Evolutionary conservation across 1,284 basidiomycete species (phyloP).

Genomic region (Cutaneotrichosporon mucoides): DNA sequence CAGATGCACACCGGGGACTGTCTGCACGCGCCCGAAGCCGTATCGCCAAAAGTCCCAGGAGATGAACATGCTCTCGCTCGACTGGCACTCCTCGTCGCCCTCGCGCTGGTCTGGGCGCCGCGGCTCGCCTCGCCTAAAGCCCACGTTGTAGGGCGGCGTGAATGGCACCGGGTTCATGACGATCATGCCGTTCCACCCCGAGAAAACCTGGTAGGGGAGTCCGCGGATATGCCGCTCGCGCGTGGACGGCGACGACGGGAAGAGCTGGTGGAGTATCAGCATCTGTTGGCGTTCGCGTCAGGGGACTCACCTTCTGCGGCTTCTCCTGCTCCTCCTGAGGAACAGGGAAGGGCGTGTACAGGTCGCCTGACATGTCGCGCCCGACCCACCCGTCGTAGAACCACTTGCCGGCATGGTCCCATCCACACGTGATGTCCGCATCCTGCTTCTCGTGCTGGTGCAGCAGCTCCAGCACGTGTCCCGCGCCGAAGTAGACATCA

Average conservation of each 20-base stretch:
- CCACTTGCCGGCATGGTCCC: slow-evolving; percentile 50
- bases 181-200: slow-evolving; percentile 58
- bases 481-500: slow-evolving; percentile 49
- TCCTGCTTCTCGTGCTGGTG: slow-evolving; percentile 48
- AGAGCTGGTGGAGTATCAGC: slow-evolving; percentile 24
- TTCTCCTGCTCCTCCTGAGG: slow-evolving; percentile 43
- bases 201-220: slow-evolving; percentile 50
- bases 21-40: slow-evolving; percentile 43
- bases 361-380: slow-evolving; percentile 47
- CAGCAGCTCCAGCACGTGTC: slow-evolving; percentile 50
- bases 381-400: slow-evolving; percentile 53
- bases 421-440: slow-evolving; percentile 51
- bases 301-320: slow-evolving; percentile 40
- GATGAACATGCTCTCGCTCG: slow-evolving; percentile 41
- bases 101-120: slow-evolving; percentile 18
- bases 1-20: slow-evolving; percentile 44
- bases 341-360: slow-evolving; percentile 44
- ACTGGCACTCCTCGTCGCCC: slow-evolving; percentile 39
- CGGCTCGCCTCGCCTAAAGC: slow-evolving; percentile 36
- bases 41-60: slow-evolving; percentile 51
- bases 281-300: neutral
- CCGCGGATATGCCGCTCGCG: slow-evolving; percentile 35
- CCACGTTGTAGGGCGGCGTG: slow-evolving; percentile 40
- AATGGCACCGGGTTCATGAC: slow-evolving; percentile 45
- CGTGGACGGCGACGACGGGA: slow-evolving; percentile 37